Conservation (phyloP, 352 stramenopile species). For the Globisporangium polare region DNA sequence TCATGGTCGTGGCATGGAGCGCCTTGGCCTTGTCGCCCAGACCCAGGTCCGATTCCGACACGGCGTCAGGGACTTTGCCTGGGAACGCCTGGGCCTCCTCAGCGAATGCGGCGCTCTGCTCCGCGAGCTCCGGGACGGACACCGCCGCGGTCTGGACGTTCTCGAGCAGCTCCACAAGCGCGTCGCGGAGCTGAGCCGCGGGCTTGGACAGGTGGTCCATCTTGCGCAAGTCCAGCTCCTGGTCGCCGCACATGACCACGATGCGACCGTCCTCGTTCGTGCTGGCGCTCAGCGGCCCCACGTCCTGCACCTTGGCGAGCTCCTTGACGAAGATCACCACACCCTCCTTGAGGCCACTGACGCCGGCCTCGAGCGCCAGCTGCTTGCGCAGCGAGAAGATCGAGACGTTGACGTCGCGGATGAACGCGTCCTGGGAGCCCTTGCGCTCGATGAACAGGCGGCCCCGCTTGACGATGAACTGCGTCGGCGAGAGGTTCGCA, state of each 20-base stretch:
- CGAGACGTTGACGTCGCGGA: constrained; percentile 27
- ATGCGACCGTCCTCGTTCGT: constrained; percentile 37
- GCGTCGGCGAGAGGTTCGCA: constrained; percentile 22
- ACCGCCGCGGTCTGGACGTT: constrained; percentile 43
- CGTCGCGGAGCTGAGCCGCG: constrained; percentile 38
- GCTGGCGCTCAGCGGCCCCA: constrained; percentile 26
- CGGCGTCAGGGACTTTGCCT: constrained; percentile 35
- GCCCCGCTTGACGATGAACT: constrained; percentile 32
- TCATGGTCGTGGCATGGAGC: constrained; percentile 24
- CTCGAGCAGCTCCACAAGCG: constrained; percentile 44
- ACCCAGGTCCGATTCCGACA: constrained; percentile 32
- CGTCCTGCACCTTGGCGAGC: constrained; percentile 40
- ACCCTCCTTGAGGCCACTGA: constrained; percentile 27
- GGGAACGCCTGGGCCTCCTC: constrained; percentile 43
- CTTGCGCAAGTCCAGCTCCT: constrained; percentile 42
- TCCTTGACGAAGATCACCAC: constrained; percentile 41
- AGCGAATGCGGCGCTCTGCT: constrained; percentile 31
- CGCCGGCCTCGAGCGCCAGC: constrained; percentile 31
- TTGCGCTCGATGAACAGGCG: constrained; percentile 28
- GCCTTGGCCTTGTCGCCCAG: constrained; percentile 32
- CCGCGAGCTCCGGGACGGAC: constrained; percentile 40
- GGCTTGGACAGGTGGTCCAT: constrained; percentile 42
- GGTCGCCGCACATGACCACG: constrained; percentile 41
- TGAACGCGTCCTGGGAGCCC: constrained; percentile 21
- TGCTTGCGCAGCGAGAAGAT: constrained; percentile 40